phyloP scores from a whole-genome alignment of 495 filamentous ascomycete genomes.

The Geopyxis carbonaria region DNA sequence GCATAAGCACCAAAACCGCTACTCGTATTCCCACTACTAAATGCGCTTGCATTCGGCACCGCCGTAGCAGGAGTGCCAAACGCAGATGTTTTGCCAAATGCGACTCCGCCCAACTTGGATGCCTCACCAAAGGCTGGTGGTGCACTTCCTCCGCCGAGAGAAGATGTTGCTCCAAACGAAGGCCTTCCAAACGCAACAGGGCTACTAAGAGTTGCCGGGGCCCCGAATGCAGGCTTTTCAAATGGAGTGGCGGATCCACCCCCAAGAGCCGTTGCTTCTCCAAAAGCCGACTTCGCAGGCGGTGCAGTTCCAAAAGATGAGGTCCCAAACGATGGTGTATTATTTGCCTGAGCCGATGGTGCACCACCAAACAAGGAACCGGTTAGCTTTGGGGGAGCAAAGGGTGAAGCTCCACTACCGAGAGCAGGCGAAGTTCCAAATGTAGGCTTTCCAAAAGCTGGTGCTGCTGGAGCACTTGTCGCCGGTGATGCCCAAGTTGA shows the following conservation, averaged over 20 bases:
- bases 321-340: too few species aligned
- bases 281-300: too few species aligned
- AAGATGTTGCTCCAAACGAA: conserved; percentile 9
- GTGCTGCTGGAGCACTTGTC: conserved; percentile 6
- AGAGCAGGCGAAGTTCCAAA: conserved; percentile 13
- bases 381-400: too few species aligned
- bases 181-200: conserved; percentile 26
- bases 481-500: conserved; percentile 4
- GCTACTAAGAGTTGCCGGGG: conserved; percentile 15
- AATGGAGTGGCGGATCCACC: too few species aligned
- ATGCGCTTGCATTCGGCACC: conserved; percentile 13
- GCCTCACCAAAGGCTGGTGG: conserved; percentile 17
- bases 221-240: conserved; percentile 20
- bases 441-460: conserved; percentile 26
- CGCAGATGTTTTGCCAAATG: conserved; percentile 11
- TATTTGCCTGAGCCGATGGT: too few species aligned
- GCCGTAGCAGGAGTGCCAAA: conserved; percentile 24
- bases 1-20: conserved; percentile 46
- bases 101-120: conserved; percentile 7
- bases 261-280: too few species aligned
- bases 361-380: too few species aligned
- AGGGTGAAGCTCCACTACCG: conserved; percentile 6
- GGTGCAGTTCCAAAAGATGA: too few species aligned
- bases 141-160: conserved; percentile 11
- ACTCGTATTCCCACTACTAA: conserved; percentile 13